Evolutionary conservation across 768 basidiomycete genomes (phyloP), one percentile per base, ranked within the genome.

Genomic region (Boletus bicolor): DNA sequence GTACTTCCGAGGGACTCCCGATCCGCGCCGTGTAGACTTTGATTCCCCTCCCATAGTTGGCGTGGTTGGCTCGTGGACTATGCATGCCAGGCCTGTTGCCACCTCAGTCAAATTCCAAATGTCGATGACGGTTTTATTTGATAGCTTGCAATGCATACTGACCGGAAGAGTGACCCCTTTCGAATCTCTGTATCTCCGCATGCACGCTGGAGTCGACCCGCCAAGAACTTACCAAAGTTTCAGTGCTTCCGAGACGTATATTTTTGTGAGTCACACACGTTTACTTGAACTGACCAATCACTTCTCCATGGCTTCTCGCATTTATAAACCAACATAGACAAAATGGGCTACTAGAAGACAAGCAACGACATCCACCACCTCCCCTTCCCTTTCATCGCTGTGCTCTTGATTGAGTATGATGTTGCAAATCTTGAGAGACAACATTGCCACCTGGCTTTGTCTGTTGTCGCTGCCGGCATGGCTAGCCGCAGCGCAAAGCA

Each of bases 401-500:
- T 8, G 44, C 15, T 32, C 24, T 55, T 14, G 19, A 3, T 35
- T 3, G 21, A 32, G 8, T 8, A 1, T 28, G 30, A 28, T 38
- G 43, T 15, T 44, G 2, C 41, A 11, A 35, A 37, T 52, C 5
- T 38, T 51, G 49, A 12, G 30, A 4, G 37, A 30, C n/a, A n/a
- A 43, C 17, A 0, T 46, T 17, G 8, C 37, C 3, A 21, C 30
- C 38, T 66, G 64, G 67, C 52, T 54, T 35, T 61, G 30, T 28
- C 47, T 69, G 28, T 21, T 55, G 7, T 49, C 41, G 0, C 14
- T 62, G 2, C 24, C 37, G 0, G 7, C 44, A 44, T 60, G 48
- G 58, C 51, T 55, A 2, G 64, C 46, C 11, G 35, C 54, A 24
- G 66, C 67, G 5, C 67, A 72, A 34, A 57, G 49, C n/a, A 30